Evolutionary conservation across 2,329 filamentous ascomycete genomes (phyloP), one percentile per base, ranked within the genome.

Genomic region (Corynespora cassiicola): DNA sequence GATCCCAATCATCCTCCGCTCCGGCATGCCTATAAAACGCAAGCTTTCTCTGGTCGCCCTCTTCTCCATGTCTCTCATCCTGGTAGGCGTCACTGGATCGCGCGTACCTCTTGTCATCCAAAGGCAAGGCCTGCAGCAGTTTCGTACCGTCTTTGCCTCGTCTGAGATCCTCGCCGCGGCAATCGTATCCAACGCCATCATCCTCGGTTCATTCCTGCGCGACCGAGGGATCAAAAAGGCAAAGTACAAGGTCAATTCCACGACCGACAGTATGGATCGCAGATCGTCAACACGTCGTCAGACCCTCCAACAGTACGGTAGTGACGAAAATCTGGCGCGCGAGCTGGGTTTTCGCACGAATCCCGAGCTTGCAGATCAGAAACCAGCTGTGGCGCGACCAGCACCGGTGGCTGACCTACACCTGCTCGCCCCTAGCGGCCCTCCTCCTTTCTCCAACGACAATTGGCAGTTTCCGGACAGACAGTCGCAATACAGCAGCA

Each of bases 101-200:
- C 85, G 92, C 12, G 79, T 96, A n/a, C 85, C 87, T 0, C 79
- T 85, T 27, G 88, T 95, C 43, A 85, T 97, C 35, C 59, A 75
- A 3, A 75, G 79, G 30, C 71, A 83, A 42, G 90, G 90, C 3
- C 77, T 81, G 18, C 94, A 97, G 65, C 90, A 94, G 59, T 90
- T 87, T 53, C 87, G 94, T 28, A 95, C 92, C 0, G 81, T 97
- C 1, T 78, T 95, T 50, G 94, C 94, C 4, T 96, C 91, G 0
- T 78, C 95, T 12, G 94, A 99, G 63, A 86, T 97, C 6, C 77
- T 97, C 1, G 91, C 92, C 33, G 91, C 94, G 5, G 88, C 91
- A 0, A 83, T 84, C 0, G 87, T 95, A 1, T 88, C 92, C 9
- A 99, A 97, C 63, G 85, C 87, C 3, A 78, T 99, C 14, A 88